A percentile compares a stretch with the other conserved stretches of the same genome.
Evolutionary conservation across 257 asterid species (phyloP).

Genomic region (Penstemon eatonii): DNA sequence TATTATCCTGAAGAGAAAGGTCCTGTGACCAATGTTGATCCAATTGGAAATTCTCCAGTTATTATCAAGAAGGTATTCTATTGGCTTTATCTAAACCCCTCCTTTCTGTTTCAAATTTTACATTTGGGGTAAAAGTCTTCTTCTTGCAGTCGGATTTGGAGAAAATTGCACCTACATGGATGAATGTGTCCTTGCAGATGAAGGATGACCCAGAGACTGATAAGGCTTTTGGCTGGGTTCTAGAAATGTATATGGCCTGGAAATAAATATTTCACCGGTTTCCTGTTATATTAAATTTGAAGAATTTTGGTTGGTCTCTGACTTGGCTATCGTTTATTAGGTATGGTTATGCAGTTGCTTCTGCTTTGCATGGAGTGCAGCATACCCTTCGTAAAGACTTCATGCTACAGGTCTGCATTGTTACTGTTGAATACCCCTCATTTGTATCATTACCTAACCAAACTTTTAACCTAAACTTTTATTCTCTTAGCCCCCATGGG

Average conservation of each 20-base stretch:
- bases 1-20: slow-evolving; percentile 87
- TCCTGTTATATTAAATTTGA: neutral
- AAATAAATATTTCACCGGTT: neutral
- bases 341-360: slow-evolving; percentile 96
- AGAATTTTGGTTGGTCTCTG: slow-evolving; percentile 19
- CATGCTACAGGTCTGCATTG: slow-evolving; percentile 79
- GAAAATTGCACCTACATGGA: slow-evolving; percentile 98
- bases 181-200: slow-evolving; percentile 95
- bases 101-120: neutral
- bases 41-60: slow-evolving; percentile 97
- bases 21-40: slow-evolving; percentile 85
- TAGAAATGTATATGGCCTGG: slow-evolving; percentile 71
- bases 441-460: slow-evolving; percentile 2
- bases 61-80: slow-evolving; percentile 77
- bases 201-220: slow-evolving; percentile 97
- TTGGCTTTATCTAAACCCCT: neutral
- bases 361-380: slow-evolving; percentile 89
- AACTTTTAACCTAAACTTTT: slow-evolving; percentile 5
- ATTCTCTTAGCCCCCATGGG: slow-evolving; percentile 87
- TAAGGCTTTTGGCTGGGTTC: slow-evolving; percentile 96
- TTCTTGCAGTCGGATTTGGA: slow-evolving; percentile 66
- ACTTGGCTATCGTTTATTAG: slow-evolving; percentile 40
- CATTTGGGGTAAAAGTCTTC: slow-evolving; percentile 8
- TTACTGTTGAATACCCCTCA: slow-evolving; percentile 17
- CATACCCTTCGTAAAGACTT: slow-evolving; percentile 88